Evolutionary conservation across 2,329 filamentous ascomycete species (phyloP).

Genomic region (Corinectria fuckeliana): DNA sequence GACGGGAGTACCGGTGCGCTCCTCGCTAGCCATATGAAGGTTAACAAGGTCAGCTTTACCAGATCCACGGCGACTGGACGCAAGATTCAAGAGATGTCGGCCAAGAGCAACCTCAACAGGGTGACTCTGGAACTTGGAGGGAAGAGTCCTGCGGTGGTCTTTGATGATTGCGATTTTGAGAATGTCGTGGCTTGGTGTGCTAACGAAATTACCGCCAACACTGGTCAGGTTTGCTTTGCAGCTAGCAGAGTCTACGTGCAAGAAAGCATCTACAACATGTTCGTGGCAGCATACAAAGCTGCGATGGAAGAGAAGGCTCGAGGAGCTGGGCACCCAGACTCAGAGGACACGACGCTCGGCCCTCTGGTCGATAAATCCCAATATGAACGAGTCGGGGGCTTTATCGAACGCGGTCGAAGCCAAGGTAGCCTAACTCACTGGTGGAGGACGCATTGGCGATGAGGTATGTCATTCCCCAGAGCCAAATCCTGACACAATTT

Average conservation of each 20-base stretch:
- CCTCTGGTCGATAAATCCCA: conserved; percentile 58
- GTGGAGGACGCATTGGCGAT: conserved; percentile 47
- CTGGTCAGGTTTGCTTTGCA: conserved; percentile 78
- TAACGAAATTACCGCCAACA: conserved; percentile 68
- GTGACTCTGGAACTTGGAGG: conserved; percentile 77
- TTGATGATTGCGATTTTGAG: conserved; percentile 69
- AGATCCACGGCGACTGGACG: conserved; percentile 72
- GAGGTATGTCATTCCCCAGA: conserved; percentile 32
- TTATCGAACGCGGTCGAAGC: conserved; percentile 50
- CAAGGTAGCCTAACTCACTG: conserved; percentile 48
- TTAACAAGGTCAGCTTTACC: conserved; percentile 70
- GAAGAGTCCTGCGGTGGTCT: conserved; percentile 70
- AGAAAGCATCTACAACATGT: conserved; percentile 61
- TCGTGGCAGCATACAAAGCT: conserved; percentile 64
- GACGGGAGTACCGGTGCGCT: conserved; percentile 23
- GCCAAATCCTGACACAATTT: too few species aligned
- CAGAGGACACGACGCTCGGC: conserved; percentile 64
- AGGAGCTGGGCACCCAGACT: conserved; percentile 66
- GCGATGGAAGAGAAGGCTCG: conserved; percentile 64
- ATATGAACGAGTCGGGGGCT: conserved; percentile 52
- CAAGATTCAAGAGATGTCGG: conserved; percentile 64
- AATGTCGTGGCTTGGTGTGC: conserved; percentile 56
- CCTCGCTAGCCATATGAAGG: conserved; percentile 23
- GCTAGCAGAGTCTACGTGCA: conserved; percentile 76
- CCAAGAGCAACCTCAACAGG: conserved; percentile 64